Conservation (phyloP, 2,329 filamentous ascomycete species). For the Cladophialophora yegresii region DNA sequence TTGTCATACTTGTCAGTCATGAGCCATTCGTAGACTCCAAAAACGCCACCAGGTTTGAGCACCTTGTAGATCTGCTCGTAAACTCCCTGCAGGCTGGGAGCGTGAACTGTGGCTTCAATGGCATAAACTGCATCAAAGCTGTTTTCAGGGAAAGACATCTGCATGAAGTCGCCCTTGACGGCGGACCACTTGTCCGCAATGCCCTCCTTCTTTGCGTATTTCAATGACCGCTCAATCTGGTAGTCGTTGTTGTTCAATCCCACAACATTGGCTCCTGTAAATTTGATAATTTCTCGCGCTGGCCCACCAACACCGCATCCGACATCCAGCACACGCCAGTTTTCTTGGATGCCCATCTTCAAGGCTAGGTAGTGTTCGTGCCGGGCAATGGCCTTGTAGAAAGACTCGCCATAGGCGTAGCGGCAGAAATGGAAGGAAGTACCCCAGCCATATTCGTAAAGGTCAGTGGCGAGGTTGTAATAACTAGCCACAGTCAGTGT, state of each 20-base stretch:
- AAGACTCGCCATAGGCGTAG: slow-evolving; percentile 81
- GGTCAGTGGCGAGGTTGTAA: slow-evolving; percentile 94
- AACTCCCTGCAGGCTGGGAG: slow-evolving; percentile 83
- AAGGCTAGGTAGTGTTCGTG: slow-evolving; percentile 98
- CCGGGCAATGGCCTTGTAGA: slow-evolving; percentile 87
- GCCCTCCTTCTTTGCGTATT: slow-evolving; percentile 79
- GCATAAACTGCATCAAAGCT: slow-evolving; percentile 93
- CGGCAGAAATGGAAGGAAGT: slow-evolving; percentile 98
- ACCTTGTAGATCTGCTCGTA: slow-evolving; percentile 95
- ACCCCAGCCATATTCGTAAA: slow-evolving; percentile 97
- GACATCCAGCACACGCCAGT: slow-evolving; percentile 90
- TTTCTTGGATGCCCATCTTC: slow-evolving; percentile 79
- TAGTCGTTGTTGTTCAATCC: slow-evolving; percentile 99
- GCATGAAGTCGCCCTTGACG: slow-evolving; percentile 98
- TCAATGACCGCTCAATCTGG: slow-evolving; percentile 90
- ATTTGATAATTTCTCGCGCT: slow-evolving; percentile 93
- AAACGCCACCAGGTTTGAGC: slow-evolving; percentile 91
- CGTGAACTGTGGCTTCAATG: slow-evolving; percentile 95
- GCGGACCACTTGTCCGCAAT: slow-evolving; percentile 78
- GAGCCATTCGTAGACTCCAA: slow-evolving; percentile 98
- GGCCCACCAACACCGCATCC: slow-evolving; percentile 96
- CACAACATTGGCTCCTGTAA: slow-evolving; percentile 83
- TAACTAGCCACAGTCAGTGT: slow-evolving; percentile 59
- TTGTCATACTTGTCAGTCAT: slow-evolving; percentile 98
- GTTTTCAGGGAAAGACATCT: slow-evolving; percentile 94